Base-by-base conservation (phyloP, 2,329 filamentous ascomycete species). In the Hypoxylon sp. region DNA sequence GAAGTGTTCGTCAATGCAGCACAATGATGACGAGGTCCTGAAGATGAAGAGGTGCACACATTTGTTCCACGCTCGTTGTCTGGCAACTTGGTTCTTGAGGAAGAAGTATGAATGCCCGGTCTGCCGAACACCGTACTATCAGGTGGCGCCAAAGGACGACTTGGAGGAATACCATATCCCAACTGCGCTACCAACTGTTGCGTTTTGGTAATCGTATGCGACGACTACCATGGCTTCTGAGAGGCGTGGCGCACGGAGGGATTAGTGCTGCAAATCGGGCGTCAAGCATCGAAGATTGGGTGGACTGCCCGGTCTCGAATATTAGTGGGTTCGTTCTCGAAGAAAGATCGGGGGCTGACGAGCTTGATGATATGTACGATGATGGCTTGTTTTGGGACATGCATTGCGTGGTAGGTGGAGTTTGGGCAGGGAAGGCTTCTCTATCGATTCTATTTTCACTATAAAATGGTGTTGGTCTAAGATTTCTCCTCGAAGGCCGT, bases 81-180 rank as follows among this genome's bases (percentile, higher is more conserved):
- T 82, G 22, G 76, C 74, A 1, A 76, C 74, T 0, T 82, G 80
- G 80, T 80, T 80, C 52, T 59, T 80, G 32, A 73, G 75, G 26
- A 72, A 74, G 18, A 72, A 78, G 2, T 75, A 76, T 54, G 73
- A 77, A 28, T 82, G 80, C 33, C 80, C 80, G 0, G 70, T 82
- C 1, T 82, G 80, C 58, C 70, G 80, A 18, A 70, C 68, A 9
- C 67, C 61, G 6, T 81, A 80, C 61, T 81, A 74, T 52, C 66
- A 71, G 44, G 48, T 30, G 20, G 51, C 55, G 18, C 49, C 64
- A 14, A 67, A 66, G 33, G 32, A 46, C 11, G 50, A 51, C 1
- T 1, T 11, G 12, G 32, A 55, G 14, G 58, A 63, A 22, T 66
- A 67, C 38, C 52, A 56, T 6, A 40, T 52, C n/a, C 49, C 45